Base-by-base conservation (phyloP, 2,329 filamentous ascomycete genomes). In the Ceratocystis destructans region DNA sequence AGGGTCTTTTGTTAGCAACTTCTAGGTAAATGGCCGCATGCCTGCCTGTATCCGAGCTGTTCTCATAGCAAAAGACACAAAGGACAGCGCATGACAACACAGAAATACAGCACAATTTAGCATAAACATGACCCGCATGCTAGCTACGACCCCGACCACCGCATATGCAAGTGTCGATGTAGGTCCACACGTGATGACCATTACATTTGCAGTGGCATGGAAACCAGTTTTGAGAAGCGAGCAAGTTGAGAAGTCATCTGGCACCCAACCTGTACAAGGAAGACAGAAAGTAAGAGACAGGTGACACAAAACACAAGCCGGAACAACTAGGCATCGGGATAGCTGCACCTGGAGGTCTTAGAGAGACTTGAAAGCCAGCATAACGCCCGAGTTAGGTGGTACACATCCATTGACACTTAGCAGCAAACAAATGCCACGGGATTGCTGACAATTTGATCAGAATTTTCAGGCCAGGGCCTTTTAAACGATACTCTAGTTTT, bases 151-250 rank as follows among this genome's bases (percentile, higher is more conserved):
- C 55, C 31, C 25, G 28, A 8, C 15, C 55, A 59, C 55, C 17
- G 55, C 25, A 59, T 59, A 59, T 59, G 4, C 55, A 59, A 33
- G 55, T 59, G 15, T 31, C 55, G 55, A 59, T 59, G 55, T 25
- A n/a, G 55, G 6, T 6, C 55, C 17, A 59, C 55, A 37, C 55
- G 28, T 59, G 25, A 59, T 37, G 17, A n/a, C 55, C 8, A 59
- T n/a, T 17, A 7, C 20, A 31, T 25, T 59, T n/a, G 28, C 28
- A 10, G 31, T 17, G 10, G 20, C 17, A 31, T 31, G 53, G 12
- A 31, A 41, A 25, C 2, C 31, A 33, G 55, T 59, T 59, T 59
- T 59, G 25, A 59, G n/a, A 59, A 59, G 55, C 55, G 55, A 59
- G 55, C 55, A 31, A 37, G 15, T 20, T 6, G 17, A 37, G 15